Base-by-base conservation (phyloP, 1,139 yeast species). In the Hemisphaericaspora lyxosophila region DNA sequence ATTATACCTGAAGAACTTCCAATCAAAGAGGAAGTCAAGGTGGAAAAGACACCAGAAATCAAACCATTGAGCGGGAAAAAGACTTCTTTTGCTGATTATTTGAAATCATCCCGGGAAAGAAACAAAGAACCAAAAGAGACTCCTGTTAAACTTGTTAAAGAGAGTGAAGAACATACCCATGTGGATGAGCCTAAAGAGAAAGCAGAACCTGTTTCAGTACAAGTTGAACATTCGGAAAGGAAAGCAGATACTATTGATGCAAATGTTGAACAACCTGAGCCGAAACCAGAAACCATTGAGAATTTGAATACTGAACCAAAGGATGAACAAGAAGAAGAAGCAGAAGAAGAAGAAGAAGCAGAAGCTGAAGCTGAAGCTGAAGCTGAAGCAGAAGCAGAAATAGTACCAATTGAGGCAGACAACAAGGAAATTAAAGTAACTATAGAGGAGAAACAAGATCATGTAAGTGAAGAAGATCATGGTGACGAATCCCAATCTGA, bases 61-160 rank as follows among this genome's bases (percentile, higher is more conserved):
- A 19, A 35, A 24, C 29, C 17, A 29, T 33, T 36, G 25, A 16
- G 12, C 11, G 37, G 18, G 17, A 40, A 39, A 28, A 50, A 46
- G 33, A 47, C 51, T 3, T 49, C 55, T 7, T 50, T 51, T 36
- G 39, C 48, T 8, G 53, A 46, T 26, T 46, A 50, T 35, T 34
- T 46, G 32, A 49, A 46, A 24, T 34, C 41, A 33, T 31, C 50
- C 7, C 40, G 43, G 35, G 43, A 42, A 15, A 39, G 31, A 30
- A 31, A 31, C 17, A 23, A 38, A 16, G 36, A 33, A 17, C 7
- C 23, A 12, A 28, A 28, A 16, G 23, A 28, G 15, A 27, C 15
- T 2, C 12, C 4, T 7, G 6, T 27, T 19, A 23, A 17, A 6
- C n/a, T 5, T 4, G 3, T n/a, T 14, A 12, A 24, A 19, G 29